phyloP scores from a whole-genome alignment of 208 protist species.

The Leishmania turanica region DNA sequence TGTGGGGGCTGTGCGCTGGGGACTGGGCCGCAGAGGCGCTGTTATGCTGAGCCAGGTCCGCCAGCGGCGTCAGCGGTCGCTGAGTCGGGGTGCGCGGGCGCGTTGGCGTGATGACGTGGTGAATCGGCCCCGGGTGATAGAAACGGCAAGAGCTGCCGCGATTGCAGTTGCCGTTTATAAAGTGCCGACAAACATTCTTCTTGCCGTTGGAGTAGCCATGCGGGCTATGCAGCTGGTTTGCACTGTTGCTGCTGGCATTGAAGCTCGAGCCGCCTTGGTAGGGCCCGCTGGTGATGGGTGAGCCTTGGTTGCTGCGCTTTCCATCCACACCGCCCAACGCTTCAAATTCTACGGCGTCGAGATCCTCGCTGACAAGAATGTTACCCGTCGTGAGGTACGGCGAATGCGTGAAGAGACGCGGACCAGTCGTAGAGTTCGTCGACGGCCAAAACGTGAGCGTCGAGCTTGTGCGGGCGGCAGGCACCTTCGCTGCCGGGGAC shows the following conservation, averaged over 20 bases:
- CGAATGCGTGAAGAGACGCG: slow-evolving; percentile 18
- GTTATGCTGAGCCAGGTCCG: slow-evolving; percentile 33
- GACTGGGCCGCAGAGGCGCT: slow-evolving; percentile 17
- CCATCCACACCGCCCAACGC: background rate
- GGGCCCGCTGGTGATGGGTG: background rate
- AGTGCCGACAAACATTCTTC: slow-evolving; percentile 61
- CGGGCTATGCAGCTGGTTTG: background rate
- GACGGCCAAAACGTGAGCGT: background rate
- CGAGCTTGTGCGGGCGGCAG: background rate
- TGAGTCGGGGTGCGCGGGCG: slow-evolving; percentile 32
- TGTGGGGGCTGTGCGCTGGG: slow-evolving; percentile 13
- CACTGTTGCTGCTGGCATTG: slow-evolving; percentile 2
- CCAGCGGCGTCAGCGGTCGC: slow-evolving; percentile 46
- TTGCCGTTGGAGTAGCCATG: background rate
- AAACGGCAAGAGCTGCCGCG: slow-evolving; percentile 65
- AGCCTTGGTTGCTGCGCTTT: background rate
- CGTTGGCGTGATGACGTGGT: slow-evolving; percentile 41
- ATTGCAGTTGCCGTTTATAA: slow-evolving; percentile 61
- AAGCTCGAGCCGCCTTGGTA: slow-evolving; percentile 8
- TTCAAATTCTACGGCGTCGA: background rate
- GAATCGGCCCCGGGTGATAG: slow-evolving; percentile 47
- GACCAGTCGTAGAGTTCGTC: background rate
- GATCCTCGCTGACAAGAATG: slow-evolving; percentile 23
- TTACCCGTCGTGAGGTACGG: slow-evolving; percentile 26
- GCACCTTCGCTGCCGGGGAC: background rate